Percentiles rank a stretch among this genome's conserved stretches.
Conservation (phyloP, 768 basidiomycete genomes). For the Boletus rubescentipes region DNA sequence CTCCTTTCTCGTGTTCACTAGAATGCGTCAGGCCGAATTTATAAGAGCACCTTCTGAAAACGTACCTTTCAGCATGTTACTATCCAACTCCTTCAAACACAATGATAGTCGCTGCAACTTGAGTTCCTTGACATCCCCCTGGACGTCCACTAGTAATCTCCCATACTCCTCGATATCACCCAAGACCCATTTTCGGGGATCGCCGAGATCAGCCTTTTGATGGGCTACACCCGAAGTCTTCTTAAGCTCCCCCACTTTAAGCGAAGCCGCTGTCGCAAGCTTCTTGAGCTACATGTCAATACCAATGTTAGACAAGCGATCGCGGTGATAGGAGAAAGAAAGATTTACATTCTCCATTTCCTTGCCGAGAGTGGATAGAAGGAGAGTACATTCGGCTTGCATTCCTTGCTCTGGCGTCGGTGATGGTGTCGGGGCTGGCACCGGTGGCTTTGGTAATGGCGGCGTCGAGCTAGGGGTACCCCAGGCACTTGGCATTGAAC, state of each 20-base stretch:
- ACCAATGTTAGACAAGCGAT: background rate
- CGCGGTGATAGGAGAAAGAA: slow-evolving; percentile 7
- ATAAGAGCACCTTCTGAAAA: background rate
- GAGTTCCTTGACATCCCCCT: slow-evolving; percentile 51
- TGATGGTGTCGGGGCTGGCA: slow-evolving; percentile 9
- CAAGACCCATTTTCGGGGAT: slow-evolving; percentile 51
- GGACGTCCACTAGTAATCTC: slow-evolving; percentile 34
- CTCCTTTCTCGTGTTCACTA: slow-evolving; percentile 80
- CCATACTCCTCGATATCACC: slow-evolving; percentile 54
- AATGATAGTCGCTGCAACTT: slow-evolving; percentile 43
- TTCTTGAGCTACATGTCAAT: slow-evolving; percentile 39
- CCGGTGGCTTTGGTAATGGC: background rate
- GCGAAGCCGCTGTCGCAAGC: slow-evolving; percentile 39
- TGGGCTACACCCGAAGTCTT: slow-evolving; percentile 39
- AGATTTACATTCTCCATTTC: slow-evolving; percentile 62
- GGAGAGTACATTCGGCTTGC: slow-evolving; percentile 59
- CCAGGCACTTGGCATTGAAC: slow-evolving; percentile 2
- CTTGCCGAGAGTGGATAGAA: slow-evolving; percentile 45
- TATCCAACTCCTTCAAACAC: slow-evolving; percentile 57
- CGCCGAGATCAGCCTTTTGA: slow-evolving; percentile 45
- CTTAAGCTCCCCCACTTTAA: slow-evolving; percentile 36
- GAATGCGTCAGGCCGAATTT: background rate
- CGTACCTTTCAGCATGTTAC: slow-evolving; percentile 66
- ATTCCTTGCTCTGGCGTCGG: slow-evolving; percentile 54
- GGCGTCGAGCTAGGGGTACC: slow-evolving; percentile 5